Evolutionary conservation across 1,284 basidiomycete genomes (phyloP).

Genomic region (Naganishia liquefaciens): DNA sequence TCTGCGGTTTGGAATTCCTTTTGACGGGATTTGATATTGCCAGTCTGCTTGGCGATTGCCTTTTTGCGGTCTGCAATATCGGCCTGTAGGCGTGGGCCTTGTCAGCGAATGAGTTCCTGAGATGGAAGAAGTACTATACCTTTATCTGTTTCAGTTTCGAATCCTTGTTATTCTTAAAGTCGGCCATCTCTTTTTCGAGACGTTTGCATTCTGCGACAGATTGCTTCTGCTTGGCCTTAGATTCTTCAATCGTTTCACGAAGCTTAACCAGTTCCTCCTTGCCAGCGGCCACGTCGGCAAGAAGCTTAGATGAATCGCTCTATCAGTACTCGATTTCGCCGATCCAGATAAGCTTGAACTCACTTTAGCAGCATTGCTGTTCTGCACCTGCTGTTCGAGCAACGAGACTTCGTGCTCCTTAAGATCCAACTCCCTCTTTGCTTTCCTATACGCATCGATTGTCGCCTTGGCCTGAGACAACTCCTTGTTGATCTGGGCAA

Average conservation of each 20-base stretch:
- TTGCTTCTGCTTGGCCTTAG: constrained; percentile 73
- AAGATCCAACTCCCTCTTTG: constrained; percentile 76
- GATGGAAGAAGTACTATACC: constrained; percentile 54
- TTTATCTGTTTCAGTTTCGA: constrained; percentile 94
- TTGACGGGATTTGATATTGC: constrained; percentile 79
- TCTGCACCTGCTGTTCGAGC: constrained; percentile 79
- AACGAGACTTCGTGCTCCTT: constrained; percentile 83
- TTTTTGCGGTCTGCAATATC: constrained; percentile 79
- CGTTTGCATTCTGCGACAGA: constrained; percentile 78
- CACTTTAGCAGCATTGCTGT: constrained; percentile 85
- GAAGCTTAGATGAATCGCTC: constrained; percentile 60
- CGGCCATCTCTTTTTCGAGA: constrained; percentile 93
- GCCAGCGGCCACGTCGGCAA: constrained; percentile 73
- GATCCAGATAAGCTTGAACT: neutral
- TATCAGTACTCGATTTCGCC: neutral
- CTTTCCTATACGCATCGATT: constrained; percentile 69
- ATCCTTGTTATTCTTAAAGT: constrained; percentile 98
- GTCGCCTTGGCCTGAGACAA: constrained; percentile 61
- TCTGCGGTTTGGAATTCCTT: constrained; percentile 84
- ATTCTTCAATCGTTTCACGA: constrained; percentile 64
- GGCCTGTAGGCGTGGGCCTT: constrained; percentile 56
- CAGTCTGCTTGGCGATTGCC: constrained; percentile 75
- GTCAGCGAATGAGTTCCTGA: neutral
- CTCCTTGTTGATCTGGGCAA: constrained; percentile 64
- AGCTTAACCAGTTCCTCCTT: constrained; percentile 70